These are phyloP conservation scores for Sporisorium reilianum DNA, from an alignment of 1,284 basidiomycete species.

Conservation along the genomic window DNA sequence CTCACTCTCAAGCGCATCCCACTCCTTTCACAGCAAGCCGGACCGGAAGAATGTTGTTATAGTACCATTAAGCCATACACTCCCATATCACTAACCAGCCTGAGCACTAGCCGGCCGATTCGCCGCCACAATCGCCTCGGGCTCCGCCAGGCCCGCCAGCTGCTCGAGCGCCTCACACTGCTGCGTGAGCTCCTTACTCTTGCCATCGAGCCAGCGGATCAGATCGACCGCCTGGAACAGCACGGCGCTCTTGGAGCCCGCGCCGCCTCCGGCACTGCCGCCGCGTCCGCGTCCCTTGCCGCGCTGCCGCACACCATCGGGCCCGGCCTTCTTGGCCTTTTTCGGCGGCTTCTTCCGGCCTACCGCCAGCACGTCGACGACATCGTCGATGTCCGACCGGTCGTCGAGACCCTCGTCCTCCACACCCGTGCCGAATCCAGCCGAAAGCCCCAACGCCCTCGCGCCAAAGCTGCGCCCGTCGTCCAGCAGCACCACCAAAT, in stretches of 20 bases:
- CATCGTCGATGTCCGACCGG: constrained; percentile 61
- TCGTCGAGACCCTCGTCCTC: constrained; percentile 68
- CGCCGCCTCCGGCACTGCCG: constrained; percentile 65
- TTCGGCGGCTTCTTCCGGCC: constrained; percentile 55
- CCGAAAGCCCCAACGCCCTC: constrained; percentile 63
- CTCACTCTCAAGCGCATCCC: background rate
- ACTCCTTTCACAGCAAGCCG: background rate
- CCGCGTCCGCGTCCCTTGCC: constrained; percentile 66
- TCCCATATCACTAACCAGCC: constrained; percentile 5
- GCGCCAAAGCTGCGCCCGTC: constrained; percentile 64
- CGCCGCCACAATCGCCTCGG: constrained; percentile 37
- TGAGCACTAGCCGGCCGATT: constrained; percentile 29
- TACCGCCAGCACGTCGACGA: constrained; percentile 49
- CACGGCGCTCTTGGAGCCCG: constrained; percentile 65
- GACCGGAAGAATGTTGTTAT: background rate
- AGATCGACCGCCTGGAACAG: constrained; percentile 68
- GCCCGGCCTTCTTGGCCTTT: constrained; percentile 53
- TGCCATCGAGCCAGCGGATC: constrained; percentile 64
- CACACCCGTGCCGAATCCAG: constrained; percentile 66
- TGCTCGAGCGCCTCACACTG: constrained; percentile 59
- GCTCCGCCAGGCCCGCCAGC: constrained; percentile 40
- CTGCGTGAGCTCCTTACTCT: constrained; percentile 49
- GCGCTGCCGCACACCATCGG: constrained; percentile 47
- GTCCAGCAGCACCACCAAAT: constrained; percentile 66
- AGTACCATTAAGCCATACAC: background rate